These are phyloP conservation scores for Saccharomyces eubayanus DNA, from an alignment of 805 yeast genomes.

Conservation along the genomic window DNA sequence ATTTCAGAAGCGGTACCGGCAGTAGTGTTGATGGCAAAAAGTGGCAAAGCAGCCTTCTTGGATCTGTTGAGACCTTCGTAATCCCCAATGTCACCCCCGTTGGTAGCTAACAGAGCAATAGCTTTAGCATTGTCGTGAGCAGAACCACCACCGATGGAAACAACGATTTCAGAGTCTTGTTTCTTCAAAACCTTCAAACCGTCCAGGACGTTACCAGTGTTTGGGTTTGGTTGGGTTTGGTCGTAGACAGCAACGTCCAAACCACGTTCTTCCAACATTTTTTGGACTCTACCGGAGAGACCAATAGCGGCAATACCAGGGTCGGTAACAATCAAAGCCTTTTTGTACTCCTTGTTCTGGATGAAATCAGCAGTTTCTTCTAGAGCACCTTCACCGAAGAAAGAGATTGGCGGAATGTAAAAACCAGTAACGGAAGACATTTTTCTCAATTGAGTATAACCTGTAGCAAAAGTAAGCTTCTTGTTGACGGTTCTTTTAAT, in stretches of 20 bases:
- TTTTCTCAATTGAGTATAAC: constrained; percentile 1
- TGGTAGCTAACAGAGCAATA: constrained; percentile 35
- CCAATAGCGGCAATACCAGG: constrained; percentile 28
- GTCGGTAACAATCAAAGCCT: constrained; percentile 21
- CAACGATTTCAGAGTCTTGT: constrained; percentile 30
- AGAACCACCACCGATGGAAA: constrained; percentile 41
- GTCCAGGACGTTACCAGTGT: constrained; percentile 10
- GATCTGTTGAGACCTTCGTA: constrained; percentile 36
- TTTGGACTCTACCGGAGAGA: constrained; percentile 19
- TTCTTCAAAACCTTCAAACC: constrained; percentile 14
- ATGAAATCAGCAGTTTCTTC: constrained; percentile 14
- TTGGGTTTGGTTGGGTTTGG: constrained; percentile 23
- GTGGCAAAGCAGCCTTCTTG: constrained; percentile 24
- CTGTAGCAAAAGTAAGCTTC: not conserved
- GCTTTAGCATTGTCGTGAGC: constrained; percentile 40
- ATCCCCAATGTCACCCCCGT: constrained; percentile 34
- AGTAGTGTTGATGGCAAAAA: constrained; percentile 39
- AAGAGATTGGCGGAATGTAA: constrained; percentile 18
- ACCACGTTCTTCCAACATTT: constrained; percentile 13
- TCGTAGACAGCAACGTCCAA: constrained; percentile 14
- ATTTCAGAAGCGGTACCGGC: constrained; percentile 43
- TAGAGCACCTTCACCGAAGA: constrained; percentile 20
- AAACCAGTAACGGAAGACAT: constrained; percentile 16
- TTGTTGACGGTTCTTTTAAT: not conserved
- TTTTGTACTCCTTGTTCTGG: constrained; percentile 11